Percentiles rank a stretch among this genome's conserved stretches.
Evolutionary conservation across 1,284 basidiomycete genomes (phyloP).

Genomic region (Cutaneotrichosporon dermatis): DNA sequence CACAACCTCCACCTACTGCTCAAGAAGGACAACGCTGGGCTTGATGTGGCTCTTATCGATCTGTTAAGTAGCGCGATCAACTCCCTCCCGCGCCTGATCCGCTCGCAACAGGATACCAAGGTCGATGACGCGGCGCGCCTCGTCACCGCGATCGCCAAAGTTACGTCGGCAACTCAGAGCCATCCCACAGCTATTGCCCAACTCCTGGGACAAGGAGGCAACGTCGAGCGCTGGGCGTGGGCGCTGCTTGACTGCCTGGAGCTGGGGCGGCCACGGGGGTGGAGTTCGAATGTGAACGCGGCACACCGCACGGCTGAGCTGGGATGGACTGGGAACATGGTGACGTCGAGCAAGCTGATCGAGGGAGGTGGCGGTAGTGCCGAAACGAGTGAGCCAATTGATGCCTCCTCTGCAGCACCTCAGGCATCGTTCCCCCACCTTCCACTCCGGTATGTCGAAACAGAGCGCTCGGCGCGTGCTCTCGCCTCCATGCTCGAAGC

Average conservation of each 20-base stretch:
- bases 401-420: too few species aligned
- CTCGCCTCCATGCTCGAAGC: conserved; percentile 66
- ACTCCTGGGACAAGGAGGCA: conserved; percentile 72
- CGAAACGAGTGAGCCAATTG: too few species aligned
- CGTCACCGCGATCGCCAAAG: conserved; percentile 64
- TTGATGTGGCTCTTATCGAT: conserved; percentile 51
- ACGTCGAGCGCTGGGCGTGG: conserved; percentile 86
- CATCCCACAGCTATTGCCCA: conserved; percentile 54
- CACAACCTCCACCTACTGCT: conserved; percentile 55
- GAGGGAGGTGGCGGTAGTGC: background rate
- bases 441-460: conserved; percentile 60
- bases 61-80: conserved; percentile 58
- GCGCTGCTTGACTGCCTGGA: conserved; percentile 69
- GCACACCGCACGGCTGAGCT: conserved; percentile 37
- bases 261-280: conserved; percentile 58
- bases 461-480: conserved; percentile 55
- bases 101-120: conserved; percentile 64
- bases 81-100: conserved; percentile 69
- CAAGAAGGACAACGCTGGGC: conserved; percentile 48
- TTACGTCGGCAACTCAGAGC: conserved; percentile 45
- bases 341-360: conserved; percentile 19
- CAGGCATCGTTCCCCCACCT: conserved; percentile 43
- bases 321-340: conserved; percentile 41
- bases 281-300: conserved; percentile 44
- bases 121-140: conserved; percentile 63